Conservation (phyloP, 2,329 filamentous ascomycete genomes). For the Ascochyta koolunga region DNA sequence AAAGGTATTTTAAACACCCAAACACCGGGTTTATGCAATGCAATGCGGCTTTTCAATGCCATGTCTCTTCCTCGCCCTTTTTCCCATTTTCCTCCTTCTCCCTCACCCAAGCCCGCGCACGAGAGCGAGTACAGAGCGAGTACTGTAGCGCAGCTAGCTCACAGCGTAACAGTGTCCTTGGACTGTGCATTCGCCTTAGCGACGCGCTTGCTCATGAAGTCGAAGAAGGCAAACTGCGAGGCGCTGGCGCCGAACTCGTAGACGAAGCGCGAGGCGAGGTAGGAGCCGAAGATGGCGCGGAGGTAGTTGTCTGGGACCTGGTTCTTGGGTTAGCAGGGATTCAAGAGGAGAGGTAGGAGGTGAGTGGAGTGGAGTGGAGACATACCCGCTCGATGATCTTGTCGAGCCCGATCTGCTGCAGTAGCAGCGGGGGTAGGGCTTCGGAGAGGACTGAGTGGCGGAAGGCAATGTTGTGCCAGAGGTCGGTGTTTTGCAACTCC, state of each 20-base stretch:
- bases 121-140: too few species aligned
- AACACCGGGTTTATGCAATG: too few species aligned
- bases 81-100: too few species aligned
- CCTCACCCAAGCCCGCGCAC: too few species aligned
- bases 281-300: slow-evolving; percentile 93
- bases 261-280: slow-evolving; percentile 92
- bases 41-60: too few species aligned
- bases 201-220: slow-evolving; percentile 70
- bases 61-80: too few species aligned
- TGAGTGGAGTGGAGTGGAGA: slow-evolving; percentile 16
- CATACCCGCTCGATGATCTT: slow-evolving; percentile 79
- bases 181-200: slow-evolving; percentile 32
- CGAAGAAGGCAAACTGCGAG: slow-evolving; percentile 97
- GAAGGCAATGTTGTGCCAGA: slow-evolving; percentile 85
- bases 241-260: slow-evolving; percentile 93
- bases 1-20: too few species aligned
- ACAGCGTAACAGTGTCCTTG: not conserved
- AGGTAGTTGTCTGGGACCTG: slow-evolving; percentile 89
- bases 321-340: slow-evolving; percentile 24
- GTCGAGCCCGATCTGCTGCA: slow-evolving; percentile 89
- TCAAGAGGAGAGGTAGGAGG: not conserved
- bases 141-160: too few species aligned
- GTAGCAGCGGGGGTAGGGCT: slow-evolving; percentile 81
- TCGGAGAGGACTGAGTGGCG: slow-evolving; percentile 79
- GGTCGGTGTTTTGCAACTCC: slow-evolving; percentile 88